phyloP scores from a whole-genome alignment of 2,329 filamentous ascomycete species.

The Exophiala calicioides region DNA sequence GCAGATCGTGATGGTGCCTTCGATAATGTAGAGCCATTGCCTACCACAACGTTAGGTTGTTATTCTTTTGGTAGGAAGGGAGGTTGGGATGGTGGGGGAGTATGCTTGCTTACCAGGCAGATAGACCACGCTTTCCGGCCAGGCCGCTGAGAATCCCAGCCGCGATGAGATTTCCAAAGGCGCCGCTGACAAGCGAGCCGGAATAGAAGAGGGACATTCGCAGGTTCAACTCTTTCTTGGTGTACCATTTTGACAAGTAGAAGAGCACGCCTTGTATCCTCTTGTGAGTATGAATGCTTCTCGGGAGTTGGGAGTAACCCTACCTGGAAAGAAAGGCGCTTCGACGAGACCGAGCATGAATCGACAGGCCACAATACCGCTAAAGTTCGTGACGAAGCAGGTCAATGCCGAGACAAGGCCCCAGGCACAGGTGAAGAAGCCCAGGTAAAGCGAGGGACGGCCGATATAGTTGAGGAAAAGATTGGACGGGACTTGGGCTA shows the following conservation, averaged over 20 bases:
- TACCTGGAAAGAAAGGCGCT: conserved; percentile 48
- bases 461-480: conserved; percentile 40
- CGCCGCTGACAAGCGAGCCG: conserved; percentile 54
- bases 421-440: conserved; percentile 49
- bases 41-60: conserved; percentile 15
- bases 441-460: conserved; percentile 45
- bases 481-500: conserved; percentile 47
- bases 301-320: neutral
- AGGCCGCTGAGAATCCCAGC: conserved; percentile 51
- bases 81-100: conserved; percentile 1
- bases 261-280: conserved; percentile 50
- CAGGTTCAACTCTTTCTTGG: conserved; percentile 57
- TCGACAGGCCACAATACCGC: conserved; percentile 43
- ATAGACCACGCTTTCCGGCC: conserved; percentile 58
- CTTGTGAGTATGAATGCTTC: neutral
- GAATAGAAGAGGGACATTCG: conserved; percentile 60
- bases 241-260: conserved; percentile 65
- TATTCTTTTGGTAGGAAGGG: too few species aligned
- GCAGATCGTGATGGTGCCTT: conserved; percentile 52
- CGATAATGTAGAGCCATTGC: conserved; percentile 62
- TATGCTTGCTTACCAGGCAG: conserved; percentile 52
- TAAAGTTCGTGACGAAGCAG: conserved; percentile 45
- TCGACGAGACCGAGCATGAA: conserved; percentile 49
- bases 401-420: conserved; percentile 49
- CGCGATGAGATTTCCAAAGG: conserved; percentile 58